phyloP scores from a whole-genome alignment of 2,329 filamentous ascomycete species.

The Aureobasidium sp. region DNA sequence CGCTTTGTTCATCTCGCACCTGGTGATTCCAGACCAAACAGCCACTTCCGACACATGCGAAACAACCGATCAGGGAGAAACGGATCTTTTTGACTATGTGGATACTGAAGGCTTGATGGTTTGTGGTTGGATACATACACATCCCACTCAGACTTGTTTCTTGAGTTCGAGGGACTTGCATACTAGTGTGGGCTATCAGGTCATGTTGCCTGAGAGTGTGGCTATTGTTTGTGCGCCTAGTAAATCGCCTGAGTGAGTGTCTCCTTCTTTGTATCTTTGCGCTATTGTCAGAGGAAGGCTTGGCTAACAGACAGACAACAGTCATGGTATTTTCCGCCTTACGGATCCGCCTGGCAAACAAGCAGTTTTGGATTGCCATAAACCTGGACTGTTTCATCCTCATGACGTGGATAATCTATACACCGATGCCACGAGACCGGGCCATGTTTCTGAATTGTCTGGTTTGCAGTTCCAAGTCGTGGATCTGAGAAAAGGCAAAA shows the following conservation, averaged over 20 bases:
- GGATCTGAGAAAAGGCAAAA: conserved; percentile 42
- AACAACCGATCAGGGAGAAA: conserved; percentile 68
- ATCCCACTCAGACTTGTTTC: conserved; percentile 93
- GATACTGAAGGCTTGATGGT: conserved; percentile 75
- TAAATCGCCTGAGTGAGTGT: conserved; percentile 61
- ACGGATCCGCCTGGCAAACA: conserved; percentile 88
- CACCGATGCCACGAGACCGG: conserved; percentile 55
- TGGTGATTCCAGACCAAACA: conserved; percentile 85
- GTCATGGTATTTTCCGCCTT: conserved; percentile 84
- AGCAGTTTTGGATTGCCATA: conserved; percentile 70
- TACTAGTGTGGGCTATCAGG: conserved; percentile 88
- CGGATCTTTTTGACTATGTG: conserved; percentile 77
- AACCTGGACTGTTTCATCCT: conserved; percentile 76
- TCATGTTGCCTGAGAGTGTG: conserved; percentile 93
- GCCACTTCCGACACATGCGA: conserved; percentile 91
- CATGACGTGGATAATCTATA: conserved; percentile 65
- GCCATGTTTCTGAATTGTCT: conserved; percentile 50
- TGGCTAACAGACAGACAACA: conserved; percentile 25
- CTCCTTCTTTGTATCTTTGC: background rate
- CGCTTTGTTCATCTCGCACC: conserved; percentile 78
- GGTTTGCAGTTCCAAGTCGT: conserved; percentile 55
- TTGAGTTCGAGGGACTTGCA: conserved; percentile 93
- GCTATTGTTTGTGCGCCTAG: conserved; percentile 92
- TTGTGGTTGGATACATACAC: conserved; percentile 96
- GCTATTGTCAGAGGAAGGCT: background rate